Percentiles rank a stretch among this genome's conserved stretches.
These are phyloP conservation scores for Eragrostis curvula DNA, from an alignment of 176 grass and related monocot species.

Conservation along the genomic window DNA sequence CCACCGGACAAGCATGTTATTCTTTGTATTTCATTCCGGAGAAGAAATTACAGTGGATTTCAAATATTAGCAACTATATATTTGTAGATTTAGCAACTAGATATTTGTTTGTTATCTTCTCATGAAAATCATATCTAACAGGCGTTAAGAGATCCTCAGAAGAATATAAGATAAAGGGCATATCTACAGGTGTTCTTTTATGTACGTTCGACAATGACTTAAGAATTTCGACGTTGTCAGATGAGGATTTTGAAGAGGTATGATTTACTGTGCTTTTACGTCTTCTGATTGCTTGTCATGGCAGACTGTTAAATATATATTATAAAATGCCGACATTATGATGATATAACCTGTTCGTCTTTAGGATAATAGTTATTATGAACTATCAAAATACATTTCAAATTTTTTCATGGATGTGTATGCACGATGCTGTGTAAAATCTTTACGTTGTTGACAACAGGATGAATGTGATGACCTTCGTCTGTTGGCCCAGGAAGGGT, in stretches of 20 bases:
- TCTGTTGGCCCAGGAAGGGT: conserved; percentile 61
- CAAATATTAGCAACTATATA: conserved; percentile 4
- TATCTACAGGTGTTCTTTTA: conserved; percentile 61
- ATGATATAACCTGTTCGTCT: not conserved
- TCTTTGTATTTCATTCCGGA: conserved; percentile 13
- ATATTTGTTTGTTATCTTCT: conserved; percentile 34
- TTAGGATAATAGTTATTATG: not conserved
- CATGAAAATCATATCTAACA: conserved; percentile 38
- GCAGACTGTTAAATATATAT: not conserved
- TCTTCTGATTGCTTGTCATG: conserved; percentile 16
- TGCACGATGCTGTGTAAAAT: conserved; percentile 19
- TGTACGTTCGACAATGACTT: conserved; percentile 67
- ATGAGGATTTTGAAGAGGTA: conserved; percentile 90
- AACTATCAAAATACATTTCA: conserved; percentile 22
- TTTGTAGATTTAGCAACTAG: not conserved
- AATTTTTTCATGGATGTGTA: conserved; percentile 23
- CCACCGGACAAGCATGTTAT: not conserved
- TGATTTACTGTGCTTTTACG: conserved; percentile 3
- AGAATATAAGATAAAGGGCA: conserved; percentile 65
- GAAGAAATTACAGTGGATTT: conserved; percentile 9
- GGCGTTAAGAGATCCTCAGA: conserved; percentile 66
- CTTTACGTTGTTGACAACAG: conserved; percentile 49
- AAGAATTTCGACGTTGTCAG: conserved; percentile 66
- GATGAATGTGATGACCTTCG: conserved; percentile 78
- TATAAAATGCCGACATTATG: not conserved